phyloP scores from a whole-genome alignment of 1,284 basidiomycete species.

The Fomitopsis schrenkii region DNA sequence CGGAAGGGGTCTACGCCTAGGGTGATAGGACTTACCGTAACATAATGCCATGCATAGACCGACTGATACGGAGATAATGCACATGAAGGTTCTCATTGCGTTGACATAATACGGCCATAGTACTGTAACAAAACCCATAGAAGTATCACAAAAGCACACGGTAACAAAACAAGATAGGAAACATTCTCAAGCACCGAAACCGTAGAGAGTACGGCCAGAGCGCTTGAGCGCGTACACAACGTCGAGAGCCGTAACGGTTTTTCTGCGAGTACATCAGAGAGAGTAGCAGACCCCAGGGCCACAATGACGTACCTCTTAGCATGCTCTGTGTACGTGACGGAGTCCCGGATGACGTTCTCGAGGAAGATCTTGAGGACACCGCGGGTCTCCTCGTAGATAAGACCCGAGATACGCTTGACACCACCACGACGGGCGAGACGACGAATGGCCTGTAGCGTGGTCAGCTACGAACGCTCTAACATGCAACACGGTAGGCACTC shows the following conservation, averaged over 20 bases:
- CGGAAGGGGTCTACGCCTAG: conserved; percentile 7
- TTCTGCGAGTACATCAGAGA: conserved; percentile 25
- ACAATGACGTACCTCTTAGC: conserved; percentile 54
- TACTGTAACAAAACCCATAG: conserved; percentile 19
- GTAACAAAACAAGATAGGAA: conserved; percentile 25
- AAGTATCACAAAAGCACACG: conserved; percentile 11
- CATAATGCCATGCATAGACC: background rate
- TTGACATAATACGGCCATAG: background rate
- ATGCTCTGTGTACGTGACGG: conserved; percentile 87
- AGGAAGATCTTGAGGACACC: conserved; percentile 94
- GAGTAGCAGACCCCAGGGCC: background rate
- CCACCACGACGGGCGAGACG: conserved; percentile 94
- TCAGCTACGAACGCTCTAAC: conserved; percentile 5
- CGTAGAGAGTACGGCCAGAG: conserved; percentile 77
- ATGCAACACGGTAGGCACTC: conserved; percentile 1
- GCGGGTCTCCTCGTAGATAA: conserved; percentile 94
- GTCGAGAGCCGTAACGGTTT: conserved; percentile 81
- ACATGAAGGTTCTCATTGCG: background rate
- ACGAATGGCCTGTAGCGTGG: conserved; percentile 60
- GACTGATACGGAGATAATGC: background rate
- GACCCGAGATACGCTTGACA: conserved; percentile 92
- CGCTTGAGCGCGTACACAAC: conserved; percentile 84
- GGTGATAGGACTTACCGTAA: background rate
- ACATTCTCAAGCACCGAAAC: conserved; percentile 52
- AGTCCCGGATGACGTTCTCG: conserved; percentile 78